These are phyloP conservation scores for Monosporozyma solicola DNA, from an alignment of 805 yeast genomes.

Conservation along the genomic window DNA sequence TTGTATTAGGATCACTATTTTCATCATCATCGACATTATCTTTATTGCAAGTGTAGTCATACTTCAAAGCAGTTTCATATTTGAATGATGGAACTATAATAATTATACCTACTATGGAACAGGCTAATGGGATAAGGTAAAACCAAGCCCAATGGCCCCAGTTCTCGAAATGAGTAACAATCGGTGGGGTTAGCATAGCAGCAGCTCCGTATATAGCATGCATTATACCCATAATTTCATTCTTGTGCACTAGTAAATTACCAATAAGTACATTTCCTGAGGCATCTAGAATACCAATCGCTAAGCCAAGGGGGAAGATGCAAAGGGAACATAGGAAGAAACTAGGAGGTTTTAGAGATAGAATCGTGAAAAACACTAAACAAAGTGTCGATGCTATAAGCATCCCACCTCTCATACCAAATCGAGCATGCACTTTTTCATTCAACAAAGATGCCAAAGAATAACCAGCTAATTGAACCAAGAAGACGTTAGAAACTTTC, in stretches of 20 bases:
- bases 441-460: conserved; percentile 24
- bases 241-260: conserved; percentile 35
- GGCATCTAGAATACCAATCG: conserved; percentile 29
- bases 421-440: conserved; percentile 19
- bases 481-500: conserved; percentile 23
- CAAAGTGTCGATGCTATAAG: conserved; percentile 12
- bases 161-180: conserved; percentile 39
- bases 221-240: conserved; percentile 48
- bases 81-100: conserved; percentile 37
- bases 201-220: conserved; percentile 71
- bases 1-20: conserved; percentile 5
- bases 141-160: conserved; percentile 25
- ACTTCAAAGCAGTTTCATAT: conserved; percentile 34
- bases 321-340: conserved; percentile 19
- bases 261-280: conserved; percentile 28
- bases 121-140: conserved; percentile 28
- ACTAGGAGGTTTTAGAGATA: conserved; percentile 19
- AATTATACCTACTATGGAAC: conserved; percentile 29
- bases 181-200: conserved; percentile 59
- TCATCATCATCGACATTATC: conserved; percentile 5
- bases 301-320: conserved; percentile 27
- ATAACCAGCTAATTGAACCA: conserved; percentile 26
- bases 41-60: conserved; percentile 19
- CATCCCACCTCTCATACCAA: conserved; percentile 28
- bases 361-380: conserved; percentile 13